These are phyloP conservation scores for Teratosphaeria destructans DNA, from an alignment of 2,329 filamentous ascomycete genomes.

Conservation along the genomic window DNA sequence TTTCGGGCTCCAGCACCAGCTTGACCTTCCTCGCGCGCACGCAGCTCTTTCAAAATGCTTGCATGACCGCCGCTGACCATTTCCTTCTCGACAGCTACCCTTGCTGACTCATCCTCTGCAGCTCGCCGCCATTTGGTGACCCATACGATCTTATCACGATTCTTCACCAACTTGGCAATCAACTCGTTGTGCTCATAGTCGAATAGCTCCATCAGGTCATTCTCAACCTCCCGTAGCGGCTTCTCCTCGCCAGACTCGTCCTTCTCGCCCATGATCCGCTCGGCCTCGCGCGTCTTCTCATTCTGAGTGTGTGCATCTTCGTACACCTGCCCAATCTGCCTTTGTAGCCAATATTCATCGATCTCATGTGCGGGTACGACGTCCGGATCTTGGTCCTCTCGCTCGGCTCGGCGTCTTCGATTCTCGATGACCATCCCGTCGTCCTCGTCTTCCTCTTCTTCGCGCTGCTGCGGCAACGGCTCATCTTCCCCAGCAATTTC, in stretches of 20 bases:
- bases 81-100: conserved; percentile 70
- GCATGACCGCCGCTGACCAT: conserved; percentile 84
- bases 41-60: conserved; percentile 78
- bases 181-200: conserved; percentile 94
- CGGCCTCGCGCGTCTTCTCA: conserved; percentile 77
- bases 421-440: conserved; percentile 80
- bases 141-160: conserved; percentile 92
- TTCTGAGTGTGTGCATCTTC: conserved; percentile 86
- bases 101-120: conserved; percentile 64
- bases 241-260: conserved; percentile 68
- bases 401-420: conserved; percentile 39
- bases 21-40: conserved; percentile 55
- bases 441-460: conserved; percentile 47
- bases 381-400: conserved; percentile 41
- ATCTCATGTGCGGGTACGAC: conserved; percentile 76
- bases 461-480: conserved; percentile 36
- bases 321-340: conserved; percentile 81
- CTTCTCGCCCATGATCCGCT: conserved; percentile 70
- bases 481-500: conserved; percentile 35
- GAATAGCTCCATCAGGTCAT: conserved; percentile 96
- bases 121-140: conserved; percentile 77
- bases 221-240: conserved; percentile 84
- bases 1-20: conserved; percentile 50
- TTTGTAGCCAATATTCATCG: conserved; percentile 93
- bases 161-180: conserved; percentile 81